Evolutionary conservation across 2,329 filamentous ascomycete species (phyloP), one percentile per base, ranked within the genome.

Genomic region (Zasmidium angulare): DNA sequence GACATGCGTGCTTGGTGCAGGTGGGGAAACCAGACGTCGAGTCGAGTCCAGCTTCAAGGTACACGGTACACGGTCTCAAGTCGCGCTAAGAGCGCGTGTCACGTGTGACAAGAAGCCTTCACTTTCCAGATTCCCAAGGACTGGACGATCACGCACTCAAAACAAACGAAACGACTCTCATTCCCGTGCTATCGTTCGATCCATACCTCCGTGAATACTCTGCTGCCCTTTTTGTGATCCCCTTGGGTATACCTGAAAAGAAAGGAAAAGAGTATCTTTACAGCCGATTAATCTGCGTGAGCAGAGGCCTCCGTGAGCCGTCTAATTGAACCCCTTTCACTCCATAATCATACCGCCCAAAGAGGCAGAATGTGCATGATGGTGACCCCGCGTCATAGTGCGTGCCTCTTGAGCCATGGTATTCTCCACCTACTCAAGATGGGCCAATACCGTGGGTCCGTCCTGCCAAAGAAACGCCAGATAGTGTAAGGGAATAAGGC

Each of bases 251-350:
- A 43, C 36, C 36, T 43, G 36, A 43, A 43, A 43, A 43, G n/a
- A 17, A 19, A n/a, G n/a, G n/a, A 43, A 17, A 43, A 14, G n/a
- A 43, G 36, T 19, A 51, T 50, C 53, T 29, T 20, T 50, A 53
- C 36, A 43, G 36, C 36, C 56, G 31, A 63, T 58, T 61, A 61
- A 55, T 53, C 61, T 63, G 61, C 61, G 57, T 55, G 61, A 58
- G 61, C 61, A 63, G 48, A 22, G 24, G 11, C 23, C 12, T 9
- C 23, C 48, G 12, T 26, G 26, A 10, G 49, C 49, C 49, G 23
- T 51, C 21, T 49, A 49, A 17, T 43, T 10, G n/a, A 43, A 11
- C 11, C 26, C 36, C 36, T 17, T 17, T 43, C 14, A 10, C 36
- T 43, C 12, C n/a, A 7, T 17, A 43, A 43, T 17, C 3, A 9